Evolutionary conservation across 1,284 basidiomycete species (phyloP).

Genomic region (Ganoderma meredithae): DNA sequence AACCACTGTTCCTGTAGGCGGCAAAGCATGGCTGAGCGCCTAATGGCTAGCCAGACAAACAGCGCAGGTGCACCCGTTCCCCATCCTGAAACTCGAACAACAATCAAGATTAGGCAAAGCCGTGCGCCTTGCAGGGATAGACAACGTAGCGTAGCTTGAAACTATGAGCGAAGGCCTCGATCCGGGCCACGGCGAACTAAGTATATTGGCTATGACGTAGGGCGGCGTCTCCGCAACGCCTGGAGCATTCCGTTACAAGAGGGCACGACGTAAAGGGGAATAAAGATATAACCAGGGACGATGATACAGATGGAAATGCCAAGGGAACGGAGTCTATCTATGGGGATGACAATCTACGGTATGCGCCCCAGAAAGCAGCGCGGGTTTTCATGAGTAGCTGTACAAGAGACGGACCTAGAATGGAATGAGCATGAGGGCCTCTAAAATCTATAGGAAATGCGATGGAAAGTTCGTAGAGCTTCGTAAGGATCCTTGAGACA

Average conservation of each 20-base stretch:
- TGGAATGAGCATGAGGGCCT: background rate
- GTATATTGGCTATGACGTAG: background rate
- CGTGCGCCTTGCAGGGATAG: background rate
- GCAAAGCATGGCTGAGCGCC: background rate
- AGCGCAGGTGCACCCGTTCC: too few relatives aligned
- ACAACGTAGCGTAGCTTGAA: background rate
- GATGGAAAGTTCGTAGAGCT: background rate
- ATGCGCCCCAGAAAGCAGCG: background rate
- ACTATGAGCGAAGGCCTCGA: background rate
- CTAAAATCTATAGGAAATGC: constrained; percentile 3
- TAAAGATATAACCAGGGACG: constrained; percentile 7
- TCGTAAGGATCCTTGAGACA: background rate
- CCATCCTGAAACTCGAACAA: too few relatives aligned
- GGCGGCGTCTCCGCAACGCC: background rate
- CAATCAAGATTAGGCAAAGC: too few relatives aligned
- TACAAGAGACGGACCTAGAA: background rate
- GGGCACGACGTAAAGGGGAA: background rate
- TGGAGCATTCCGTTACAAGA: background rate
- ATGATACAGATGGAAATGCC: constrained; percentile 7
- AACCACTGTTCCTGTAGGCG: background rate
- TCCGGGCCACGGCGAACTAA: background rate
- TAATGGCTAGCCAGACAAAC: too few relatives aligned
- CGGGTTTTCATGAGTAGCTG: background rate
- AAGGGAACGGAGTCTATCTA: constrained; percentile 4
- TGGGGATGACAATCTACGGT: background rate